Conservation (phyloP, 1,284 basidiomycete species). For the Megacollybia platyphylla region DNA sequence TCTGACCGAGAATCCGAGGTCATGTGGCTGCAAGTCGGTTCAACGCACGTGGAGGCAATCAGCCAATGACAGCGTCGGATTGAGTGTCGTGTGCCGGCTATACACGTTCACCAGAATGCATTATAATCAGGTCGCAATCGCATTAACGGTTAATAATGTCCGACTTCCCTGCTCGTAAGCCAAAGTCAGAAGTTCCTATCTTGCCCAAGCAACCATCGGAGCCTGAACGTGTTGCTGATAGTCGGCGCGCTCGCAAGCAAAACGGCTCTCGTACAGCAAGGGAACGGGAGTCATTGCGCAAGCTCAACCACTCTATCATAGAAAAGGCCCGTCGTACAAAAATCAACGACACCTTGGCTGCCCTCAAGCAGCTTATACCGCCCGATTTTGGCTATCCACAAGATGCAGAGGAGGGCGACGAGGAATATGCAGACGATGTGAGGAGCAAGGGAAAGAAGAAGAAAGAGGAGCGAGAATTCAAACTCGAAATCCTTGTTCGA, state of each 20-base stretch:
- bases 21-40: too few species aligned
- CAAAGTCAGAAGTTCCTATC: constrained; percentile 6
- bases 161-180: too few species aligned
- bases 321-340: constrained; percentile 74
- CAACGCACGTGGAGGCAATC: too few species aligned
- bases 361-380: constrained; percentile 54
- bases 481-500: constrained; percentile 67
- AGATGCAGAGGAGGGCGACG: constrained; percentile 14
- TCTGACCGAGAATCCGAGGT: too few species aligned
- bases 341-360: constrained; percentile 69
- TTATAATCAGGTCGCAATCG: too few species aligned
- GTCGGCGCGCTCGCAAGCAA: constrained; percentile 58
- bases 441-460: constrained; percentile 13
- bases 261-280: constrained; percentile 51
- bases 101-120: too few species aligned
- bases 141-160: too few species aligned
- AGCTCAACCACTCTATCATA: constrained; percentile 74
- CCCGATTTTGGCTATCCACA: constrained; percentile 22
- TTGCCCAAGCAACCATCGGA: constrained; percentile 11
- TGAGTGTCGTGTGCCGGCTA: too few species aligned
- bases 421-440: constrained; percentile 14
- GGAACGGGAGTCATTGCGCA: constrained; percentile 56
- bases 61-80: too few species aligned
- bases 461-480: constrained; percentile 59
- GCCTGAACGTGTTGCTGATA: constrained; percentile 12